phyloP scores from a whole-genome alignment of 1,284 basidiomycete species.

The Puccinia polysora region DNA sequence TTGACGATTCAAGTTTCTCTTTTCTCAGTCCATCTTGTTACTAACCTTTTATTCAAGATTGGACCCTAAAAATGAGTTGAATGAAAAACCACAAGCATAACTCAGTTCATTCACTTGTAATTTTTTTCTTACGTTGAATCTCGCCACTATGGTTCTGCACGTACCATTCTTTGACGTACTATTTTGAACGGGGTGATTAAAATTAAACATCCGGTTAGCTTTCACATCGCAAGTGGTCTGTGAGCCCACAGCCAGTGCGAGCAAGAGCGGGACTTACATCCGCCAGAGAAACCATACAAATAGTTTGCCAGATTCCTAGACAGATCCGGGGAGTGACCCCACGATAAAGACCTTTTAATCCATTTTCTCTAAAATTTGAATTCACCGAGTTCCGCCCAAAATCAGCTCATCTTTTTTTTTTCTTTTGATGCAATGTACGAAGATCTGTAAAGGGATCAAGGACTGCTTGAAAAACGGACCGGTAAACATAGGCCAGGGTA shows the following conservation, averaged over 20 bases:
- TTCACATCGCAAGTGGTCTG: background rate
- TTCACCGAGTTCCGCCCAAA: too few relatives aligned
- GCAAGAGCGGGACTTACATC: slow-evolving; percentile 41
- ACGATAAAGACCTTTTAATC: slow-evolving; percentile 92
- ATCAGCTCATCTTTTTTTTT: too few relatives aligned
- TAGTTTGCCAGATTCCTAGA: slow-evolving; percentile 91
- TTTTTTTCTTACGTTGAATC: background rate
- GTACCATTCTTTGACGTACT: slow-evolving; percentile 32
- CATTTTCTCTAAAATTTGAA: slow-evolving; percentile 95
- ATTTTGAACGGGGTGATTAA: background rate
- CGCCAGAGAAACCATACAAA: slow-evolving; percentile 47
- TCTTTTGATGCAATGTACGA: slow-evolving; percentile 51
- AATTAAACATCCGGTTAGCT: background rate
- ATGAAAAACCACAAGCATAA: too few relatives aligned
- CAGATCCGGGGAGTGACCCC: slow-evolving; percentile 95
- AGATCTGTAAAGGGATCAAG: background rate
- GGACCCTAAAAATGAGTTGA: too few relatives aligned
- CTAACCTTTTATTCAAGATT: too few relatives aligned
- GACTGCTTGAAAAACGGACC: too few relatives aligned
- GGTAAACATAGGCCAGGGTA: slow-evolving; percentile 38
- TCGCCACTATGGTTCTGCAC: too few relatives aligned
- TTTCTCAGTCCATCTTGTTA: too few relatives aligned
- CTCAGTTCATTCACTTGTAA: too few relatives aligned
- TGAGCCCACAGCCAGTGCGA: background rate
- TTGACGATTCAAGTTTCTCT: too few relatives aligned